phyloP scores from a whole-genome alignment of 73 alveolate species.

The Symbiodinium natans region DNA sequence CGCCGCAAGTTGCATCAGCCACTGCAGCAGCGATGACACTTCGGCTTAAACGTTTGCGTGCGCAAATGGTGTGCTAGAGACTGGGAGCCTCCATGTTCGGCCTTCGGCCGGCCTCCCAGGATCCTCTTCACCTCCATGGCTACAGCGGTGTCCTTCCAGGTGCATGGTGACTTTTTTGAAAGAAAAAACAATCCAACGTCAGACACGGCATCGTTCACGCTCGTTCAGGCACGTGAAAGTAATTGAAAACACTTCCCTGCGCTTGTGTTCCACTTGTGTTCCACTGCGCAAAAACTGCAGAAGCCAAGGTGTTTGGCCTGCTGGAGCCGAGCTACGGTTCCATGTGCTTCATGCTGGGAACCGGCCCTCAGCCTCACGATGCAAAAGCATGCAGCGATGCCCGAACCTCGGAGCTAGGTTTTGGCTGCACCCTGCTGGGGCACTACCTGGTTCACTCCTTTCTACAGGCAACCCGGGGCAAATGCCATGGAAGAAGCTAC shows the following conservation, averaged over 20 bases:
- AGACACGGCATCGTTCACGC: too few species aligned
- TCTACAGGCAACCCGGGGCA: too few species aligned
- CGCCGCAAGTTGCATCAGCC: constrained; percentile 72
- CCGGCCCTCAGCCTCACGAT: neutral
- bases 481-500: too few species aligned
- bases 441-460: neutral
- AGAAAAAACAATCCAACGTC: too few species aligned
- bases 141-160: constrained; percentile 64
- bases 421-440: neutral
- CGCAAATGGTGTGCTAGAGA: too few species aligned
- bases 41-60: too few species aligned
- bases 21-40: constrained; percentile 63
- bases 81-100: too few species aligned
- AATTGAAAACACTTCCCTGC: too few species aligned
- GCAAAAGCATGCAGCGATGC: neutral
- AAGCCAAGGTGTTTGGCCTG: constrained; percentile 73
- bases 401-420: neutral
- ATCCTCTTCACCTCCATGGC: constrained; percentile 74
- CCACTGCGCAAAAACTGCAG: too few species aligned
- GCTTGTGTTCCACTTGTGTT: too few species aligned
- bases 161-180: too few species aligned
- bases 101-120: constrained; percentile 1
- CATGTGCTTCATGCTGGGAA: constrained; percentile 46
- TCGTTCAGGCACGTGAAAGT: too few species aligned
- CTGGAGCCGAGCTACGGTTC: constrained; percentile 56